Percentiles rank a stretch among this genome's conserved stretches.
Conservation (phyloP, 2,329 filamentous ascomycete species). For the Tolypocladium nubicola region DNA sequence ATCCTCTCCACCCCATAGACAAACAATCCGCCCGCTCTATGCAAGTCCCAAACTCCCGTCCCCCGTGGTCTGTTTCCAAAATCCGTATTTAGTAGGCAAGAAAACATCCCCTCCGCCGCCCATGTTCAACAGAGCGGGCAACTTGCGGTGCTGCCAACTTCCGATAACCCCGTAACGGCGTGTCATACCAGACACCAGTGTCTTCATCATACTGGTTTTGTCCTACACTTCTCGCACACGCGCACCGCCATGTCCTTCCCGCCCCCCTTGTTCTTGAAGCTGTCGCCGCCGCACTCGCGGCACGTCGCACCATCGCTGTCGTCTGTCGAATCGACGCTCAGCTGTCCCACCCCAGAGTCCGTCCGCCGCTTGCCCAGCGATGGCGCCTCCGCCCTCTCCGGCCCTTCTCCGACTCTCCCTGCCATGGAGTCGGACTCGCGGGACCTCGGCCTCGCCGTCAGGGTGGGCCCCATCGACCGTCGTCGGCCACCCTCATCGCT, state of each 20-base stretch:
- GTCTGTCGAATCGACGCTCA: slow-evolving; percentile 17
- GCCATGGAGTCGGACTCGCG: slow-evolving; percentile 10
- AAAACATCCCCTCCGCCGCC: not conserved
- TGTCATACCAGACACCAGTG: not conserved
- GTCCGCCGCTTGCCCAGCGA: slow-evolving; percentile 17
- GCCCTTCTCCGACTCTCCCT: slow-evolving; percentile 8
- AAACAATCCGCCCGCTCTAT: not conserved
- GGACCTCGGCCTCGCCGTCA: slow-evolving; percentile 9
- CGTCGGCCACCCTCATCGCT: slow-evolving; percentile 16
- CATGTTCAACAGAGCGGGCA: not conserved
- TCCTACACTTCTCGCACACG: slow-evolving; percentile 5
- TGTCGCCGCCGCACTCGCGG: slow-evolving; percentile 4
- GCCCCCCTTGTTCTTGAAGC: slow-evolving; percentile 1
- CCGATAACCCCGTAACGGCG: too few species aligned
- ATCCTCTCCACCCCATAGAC: not conserved
- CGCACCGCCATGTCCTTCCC: slow-evolving; percentile 4
- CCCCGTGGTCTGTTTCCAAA: not conserved
- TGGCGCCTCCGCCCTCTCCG: slow-evolving; percentile 2
- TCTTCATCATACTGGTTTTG: not conserved
- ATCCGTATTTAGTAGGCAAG: not conserved
- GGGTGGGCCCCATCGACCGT: slow-evolving; percentile 15
- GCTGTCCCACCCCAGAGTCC: slow-evolving; percentile 22
- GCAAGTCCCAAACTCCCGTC: not conserved
- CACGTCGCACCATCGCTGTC: slow-evolving; percentile 5
- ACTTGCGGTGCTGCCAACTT: not conserved